Evolutionary conservation across 2,329 filamentous ascomycete genomes (phyloP).

Genomic region (Ceratocystis variospora): DNA sequence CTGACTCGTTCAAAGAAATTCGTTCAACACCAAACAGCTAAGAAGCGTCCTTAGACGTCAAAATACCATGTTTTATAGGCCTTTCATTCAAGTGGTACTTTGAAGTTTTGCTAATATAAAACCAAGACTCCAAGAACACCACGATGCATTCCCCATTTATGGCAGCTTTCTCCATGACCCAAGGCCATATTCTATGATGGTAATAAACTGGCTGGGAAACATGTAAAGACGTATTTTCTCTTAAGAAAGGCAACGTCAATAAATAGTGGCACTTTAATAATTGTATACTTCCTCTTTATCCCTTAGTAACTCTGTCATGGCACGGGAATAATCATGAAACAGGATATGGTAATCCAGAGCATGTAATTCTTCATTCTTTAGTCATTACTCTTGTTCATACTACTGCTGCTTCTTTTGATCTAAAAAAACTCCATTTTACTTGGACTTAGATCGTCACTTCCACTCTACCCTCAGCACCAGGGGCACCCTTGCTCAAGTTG

Average conservation of each 20-base stretch:
- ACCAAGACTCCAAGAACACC: not conserved
- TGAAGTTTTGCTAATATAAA: constrained; percentile 3
- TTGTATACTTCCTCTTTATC: not conserved
- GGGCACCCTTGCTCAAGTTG: constrained; percentile 54
- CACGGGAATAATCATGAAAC: not conserved
- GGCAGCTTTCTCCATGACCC: not conserved
- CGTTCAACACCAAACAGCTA: no score
- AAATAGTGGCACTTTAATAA: not conserved
- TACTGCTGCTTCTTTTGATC: constrained; percentile 21
- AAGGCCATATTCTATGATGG: not conserved
- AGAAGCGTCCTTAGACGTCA: not conserved
- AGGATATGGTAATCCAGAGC: not conserved
- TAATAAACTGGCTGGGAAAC: not conserved
- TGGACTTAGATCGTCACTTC: constrained; percentile 61
- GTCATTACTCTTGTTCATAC: constrained; percentile 4
- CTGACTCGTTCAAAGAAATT: no score
- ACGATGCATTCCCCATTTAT: not conserved
- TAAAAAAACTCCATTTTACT: constrained; percentile 21
- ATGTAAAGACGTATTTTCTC: not conserved
- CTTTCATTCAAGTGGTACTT: not conserved
- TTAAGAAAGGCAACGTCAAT: constrained; percentile 5
- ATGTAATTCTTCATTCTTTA: constrained; percentile 4
- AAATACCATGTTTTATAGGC: not conserved
- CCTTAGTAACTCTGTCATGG: not conserved
- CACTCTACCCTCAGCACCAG: constrained; percentile 71